phyloP scores from a whole-genome alignment of 345 rosid genomes.

The Euphorbia tirucalli region DNA sequence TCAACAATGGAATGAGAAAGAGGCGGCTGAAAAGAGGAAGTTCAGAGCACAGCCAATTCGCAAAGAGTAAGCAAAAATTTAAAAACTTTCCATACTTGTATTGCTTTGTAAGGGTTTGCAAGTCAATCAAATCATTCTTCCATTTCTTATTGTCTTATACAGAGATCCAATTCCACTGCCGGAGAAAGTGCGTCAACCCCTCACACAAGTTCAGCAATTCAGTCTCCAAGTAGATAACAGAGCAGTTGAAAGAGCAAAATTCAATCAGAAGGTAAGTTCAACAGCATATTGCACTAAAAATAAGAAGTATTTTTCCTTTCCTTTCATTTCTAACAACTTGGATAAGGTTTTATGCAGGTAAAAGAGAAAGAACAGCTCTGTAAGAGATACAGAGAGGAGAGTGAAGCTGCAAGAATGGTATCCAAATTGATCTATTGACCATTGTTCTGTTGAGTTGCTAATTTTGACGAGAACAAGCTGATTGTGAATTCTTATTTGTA shows the following conservation, averaged over 20 bases:
- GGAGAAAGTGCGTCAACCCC: conserved; percentile 82
- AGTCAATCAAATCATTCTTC: background rate
- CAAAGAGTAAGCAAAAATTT: conserved; percentile 56
- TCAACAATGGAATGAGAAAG: conserved; percentile 57
- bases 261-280: conserved; percentile 68
- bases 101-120: too few relatives aligned
- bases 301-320: background rate
- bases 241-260: conserved; percentile 79
- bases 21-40: conserved; percentile 65
- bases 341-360: conserved; percentile 41
- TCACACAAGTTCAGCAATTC: conserved; percentile 72
- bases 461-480: background rate
- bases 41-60: conserved; percentile 78
- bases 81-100: too few relatives aligned
- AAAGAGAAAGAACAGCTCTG: conserved; percentile 82
- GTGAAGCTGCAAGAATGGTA: conserved; percentile 84
- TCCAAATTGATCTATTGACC: background rate
- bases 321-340: background rate
- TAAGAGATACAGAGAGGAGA: conserved; percentile 94
- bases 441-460: too few relatives aligned
- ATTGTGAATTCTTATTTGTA: background rate
- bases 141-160: conserved; percentile 8
- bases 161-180: conserved; percentile 95
- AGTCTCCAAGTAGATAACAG: conserved; percentile 66
- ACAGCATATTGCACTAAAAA: too few relatives aligned